Percentiles rank a stretch among this genome's conserved stretches.
phyloP scores from a whole-genome alignment of 2,329 filamentous ascomycete species.

The Rhexocercosporidium sp. region DNA sequence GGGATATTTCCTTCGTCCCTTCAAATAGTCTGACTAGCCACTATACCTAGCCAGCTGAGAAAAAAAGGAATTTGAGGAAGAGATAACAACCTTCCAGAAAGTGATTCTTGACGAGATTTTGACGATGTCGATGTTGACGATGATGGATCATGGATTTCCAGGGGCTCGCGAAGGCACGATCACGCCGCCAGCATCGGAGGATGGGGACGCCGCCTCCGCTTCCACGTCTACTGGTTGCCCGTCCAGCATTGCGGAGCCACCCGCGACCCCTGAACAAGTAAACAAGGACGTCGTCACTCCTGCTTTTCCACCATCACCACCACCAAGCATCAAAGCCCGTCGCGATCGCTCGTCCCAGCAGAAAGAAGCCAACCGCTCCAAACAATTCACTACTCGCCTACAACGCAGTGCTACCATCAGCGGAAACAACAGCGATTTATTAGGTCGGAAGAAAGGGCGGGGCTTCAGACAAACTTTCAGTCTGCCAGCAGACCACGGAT shows the following conservation, averaged over 20 bases:
- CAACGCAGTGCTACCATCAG: constrained; percentile 34
- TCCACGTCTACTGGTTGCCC: constrained; percentile 16
- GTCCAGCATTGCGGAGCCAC: constrained; percentile 10
- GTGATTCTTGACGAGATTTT: neutral
- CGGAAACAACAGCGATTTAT: constrained; percentile 21
- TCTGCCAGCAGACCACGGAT: constrained; percentile 37
- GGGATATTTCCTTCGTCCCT: constrained; percentile 5
- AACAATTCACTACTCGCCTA: constrained; percentile 36
- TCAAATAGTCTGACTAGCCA: constrained; percentile 19
- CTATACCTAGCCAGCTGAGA: constrained; percentile 4
- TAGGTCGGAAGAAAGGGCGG: constrained; percentile 28
- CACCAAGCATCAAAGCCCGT: constrained; percentile 31
- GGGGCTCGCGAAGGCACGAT: constrained; percentile 14
- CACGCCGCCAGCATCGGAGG: constrained; percentile 11
- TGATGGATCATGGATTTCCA: constrained; percentile 4
- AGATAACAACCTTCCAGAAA: neutral
- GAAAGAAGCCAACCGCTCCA: constrained; percentile 37
- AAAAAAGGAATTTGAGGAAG: constrained; percentile 1
- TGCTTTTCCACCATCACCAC: constrained; percentile 30
- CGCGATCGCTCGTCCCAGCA: constrained; percentile 35
- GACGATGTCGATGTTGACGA: neutral
- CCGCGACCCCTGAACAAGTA: constrained; percentile 22
- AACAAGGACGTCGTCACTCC: constrained; percentile 26
- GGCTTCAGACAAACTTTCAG: constrained; percentile 29
- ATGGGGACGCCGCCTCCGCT: neutral